These are phyloP conservation scores for Hemileccinum rubropunctum DNA, from an alignment of 768 basidiomycete species.

Conservation along the genomic window DNA sequence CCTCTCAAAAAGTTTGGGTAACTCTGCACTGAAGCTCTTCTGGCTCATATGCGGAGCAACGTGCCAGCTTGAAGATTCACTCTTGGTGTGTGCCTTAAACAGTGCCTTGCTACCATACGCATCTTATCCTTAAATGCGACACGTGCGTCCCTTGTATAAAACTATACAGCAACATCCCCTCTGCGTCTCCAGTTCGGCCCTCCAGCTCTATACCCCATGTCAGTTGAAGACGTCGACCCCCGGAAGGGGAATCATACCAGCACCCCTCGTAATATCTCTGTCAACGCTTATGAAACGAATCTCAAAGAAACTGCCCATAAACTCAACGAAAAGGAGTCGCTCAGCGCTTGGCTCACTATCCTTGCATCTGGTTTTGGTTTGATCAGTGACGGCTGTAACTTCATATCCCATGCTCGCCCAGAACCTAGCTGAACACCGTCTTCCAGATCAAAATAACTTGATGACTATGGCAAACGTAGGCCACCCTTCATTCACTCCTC, in stretches of 20 bases:
- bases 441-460: slow-evolving; percentile 62
- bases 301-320: slow-evolving; percentile 23
- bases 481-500: background rate
- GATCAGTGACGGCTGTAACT: slow-evolving; percentile 59
- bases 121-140: background rate
- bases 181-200: background rate
- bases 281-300: slow-evolving; percentile 22
- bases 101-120: slow-evolving; percentile 1
- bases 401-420: background rate
- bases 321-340: slow-evolving; percentile 37
- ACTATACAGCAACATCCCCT: background rate
- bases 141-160: slow-evolving; percentile 31
- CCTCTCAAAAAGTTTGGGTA: slow-evolving; percentile 4
- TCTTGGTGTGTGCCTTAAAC: slow-evolving; percentile 7
- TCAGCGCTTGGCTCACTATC: slow-evolving; percentile 65
- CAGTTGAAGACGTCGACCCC: slow-evolving; percentile 10
- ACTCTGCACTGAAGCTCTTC: background rate
- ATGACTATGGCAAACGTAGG: slow-evolving; percentile 68
- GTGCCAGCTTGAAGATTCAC: background rate
- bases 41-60: too few species aligned
- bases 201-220: slow-evolving; percentile 17
- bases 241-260: slow-evolving; percentile 8
- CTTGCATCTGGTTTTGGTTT: slow-evolving; percentile 62
- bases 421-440: slow-evolving; percentile 3
- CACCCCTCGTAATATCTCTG: slow-evolving; percentile 17